Conservation (phyloP, 352 stramenopile genomes). For the Globisporangium mamillatum region DNA sequence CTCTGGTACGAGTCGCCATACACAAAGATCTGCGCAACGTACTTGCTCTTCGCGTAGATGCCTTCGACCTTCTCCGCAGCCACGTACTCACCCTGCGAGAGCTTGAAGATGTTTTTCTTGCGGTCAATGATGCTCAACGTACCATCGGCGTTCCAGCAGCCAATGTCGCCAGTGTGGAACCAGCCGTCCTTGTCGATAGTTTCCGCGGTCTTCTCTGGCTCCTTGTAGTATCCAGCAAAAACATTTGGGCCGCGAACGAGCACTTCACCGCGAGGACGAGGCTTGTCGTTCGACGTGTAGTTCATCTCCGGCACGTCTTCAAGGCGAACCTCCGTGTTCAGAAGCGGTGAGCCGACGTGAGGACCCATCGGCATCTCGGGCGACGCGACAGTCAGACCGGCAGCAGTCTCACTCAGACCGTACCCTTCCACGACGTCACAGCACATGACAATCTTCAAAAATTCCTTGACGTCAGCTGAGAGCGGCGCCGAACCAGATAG, state of each 20-base stretch:
- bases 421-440: conserved; percentile 94
- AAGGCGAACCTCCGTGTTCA: conserved; percentile 90
- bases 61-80: conserved; percentile 97
- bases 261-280: conserved; percentile 62
- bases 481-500: conserved; percentile 93
- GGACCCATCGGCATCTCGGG: conserved; percentile 60
- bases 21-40: conserved; percentile 94
- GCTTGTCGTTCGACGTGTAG: conserved; percentile 88
- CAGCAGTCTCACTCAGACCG: conserved; percentile 94
- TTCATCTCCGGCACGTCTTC: conserved; percentile 97
- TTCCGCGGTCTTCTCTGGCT: conserved; percentile 90
- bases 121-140: conserved; percentile 90
- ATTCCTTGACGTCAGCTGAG: conserved; percentile 92
- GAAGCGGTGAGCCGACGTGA: conserved; percentile 91
- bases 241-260: conserved; percentile 74
- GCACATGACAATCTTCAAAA: conserved; percentile 94
- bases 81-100: conserved; percentile 95
- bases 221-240: conserved; percentile 95
- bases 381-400: conserved; percentile 70
- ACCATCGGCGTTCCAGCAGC: conserved; percentile 92
- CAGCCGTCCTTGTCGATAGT: conserved; percentile 92
- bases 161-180: conserved; percentile 98
- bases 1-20: conserved; percentile 95
- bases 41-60: conserved; percentile 90
- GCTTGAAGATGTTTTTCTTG: conserved; percentile 96